Percentiles rank a stretch among this genome's conserved stretches.
phyloP scores from a whole-genome alignment of 140 eudicot species.

The Erigeron philadelphicus region DNA sequence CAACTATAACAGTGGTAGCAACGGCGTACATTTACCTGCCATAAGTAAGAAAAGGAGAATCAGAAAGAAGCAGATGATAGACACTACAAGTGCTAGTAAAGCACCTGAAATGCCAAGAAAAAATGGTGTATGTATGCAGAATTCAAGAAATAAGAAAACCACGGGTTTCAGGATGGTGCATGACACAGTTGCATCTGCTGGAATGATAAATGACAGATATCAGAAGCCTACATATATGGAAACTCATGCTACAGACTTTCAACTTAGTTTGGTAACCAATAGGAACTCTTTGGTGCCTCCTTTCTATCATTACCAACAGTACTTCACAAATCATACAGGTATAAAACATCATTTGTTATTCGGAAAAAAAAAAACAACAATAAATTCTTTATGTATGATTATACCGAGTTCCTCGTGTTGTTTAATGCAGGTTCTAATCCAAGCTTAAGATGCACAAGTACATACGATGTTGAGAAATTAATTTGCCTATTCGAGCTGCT shows the following conservation, averaged over 20 bases:
- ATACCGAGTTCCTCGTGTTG: background rate
- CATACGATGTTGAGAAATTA: constrained; percentile 36
- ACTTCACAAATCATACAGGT: constrained; percentile 30
- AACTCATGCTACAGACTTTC: constrained; percentile 36
- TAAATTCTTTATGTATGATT: background rate
- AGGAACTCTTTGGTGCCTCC: constrained; percentile 39
- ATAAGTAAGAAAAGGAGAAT: constrained; percentile 50
- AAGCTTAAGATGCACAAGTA: constrained; percentile 30
- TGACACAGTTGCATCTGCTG: constrained; percentile 37
- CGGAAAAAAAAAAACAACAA: background rate
- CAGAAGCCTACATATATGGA: constrained; percentile 36
- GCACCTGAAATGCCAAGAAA: background rate
- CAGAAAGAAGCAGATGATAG: constrained; percentile 30
- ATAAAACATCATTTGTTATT: constrained; percentile 3
- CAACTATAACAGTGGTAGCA: constrained; percentile 21
- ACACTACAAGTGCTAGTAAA: constrained; percentile 21
- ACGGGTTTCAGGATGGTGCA: constrained; percentile 38
- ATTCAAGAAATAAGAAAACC: constrained; percentile 39
- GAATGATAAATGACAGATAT: constrained; percentile 28
- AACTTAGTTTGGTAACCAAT: constrained; percentile 36
- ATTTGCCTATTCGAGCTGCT: constrained; percentile 38
- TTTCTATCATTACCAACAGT: constrained; percentile 22
- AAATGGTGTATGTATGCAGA: constrained; percentile 9
- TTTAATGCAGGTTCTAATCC: constrained; percentile 45
- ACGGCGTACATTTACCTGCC: constrained; percentile 35